Base-by-base conservation (phyloP, 495 filamentous ascomycete species). In the Penicillium goetzii region DNA sequence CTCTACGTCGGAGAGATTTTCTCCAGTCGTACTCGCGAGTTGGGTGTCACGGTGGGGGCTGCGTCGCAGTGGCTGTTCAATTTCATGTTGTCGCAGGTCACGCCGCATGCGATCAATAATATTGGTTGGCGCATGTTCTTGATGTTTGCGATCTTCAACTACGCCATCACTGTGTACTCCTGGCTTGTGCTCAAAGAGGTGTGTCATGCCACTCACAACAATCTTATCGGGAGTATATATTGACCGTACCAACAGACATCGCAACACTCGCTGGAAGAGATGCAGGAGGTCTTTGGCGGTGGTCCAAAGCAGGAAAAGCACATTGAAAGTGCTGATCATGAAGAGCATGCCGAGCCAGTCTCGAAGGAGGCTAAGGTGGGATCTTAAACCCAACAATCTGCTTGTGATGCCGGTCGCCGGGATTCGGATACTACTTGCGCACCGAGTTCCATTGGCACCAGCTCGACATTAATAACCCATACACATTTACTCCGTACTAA, bases 1-100 rank as follows among this genome's bases (percentile, higher is more conserved):
- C 60, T 78, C 9, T 84, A 84, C 58, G 73, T 82, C 30, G 77
- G 77, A 33, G 82, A 86, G 63, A 84, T 85, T 56, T 83, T 85
- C 68, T 80, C 82, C 1, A 80, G 72, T 17, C 77, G 82, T n/a
- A 78, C 80, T n/a, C 78, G 80, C 6, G 77, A 82, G 56, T 71
- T 77, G 23, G 81, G 79, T 15, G 75, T 84, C 19, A 78, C 75
- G 8, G 69, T 81, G 23, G 79, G 76, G 0, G 79, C 80, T 0
- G 78, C 83, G 0, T 82, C 82, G 0, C 81, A 85, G 63, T 86
- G 83, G 83, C 65, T 85, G 14, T 84, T 85, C 72, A 84, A 85
- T 60, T 86, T 85, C 57, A 76, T 78, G 47, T 79, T 85, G 74
- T 81, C 79, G 4, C 78, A 83, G 56, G 76, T 84, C 38, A 85